Evolutionary conservation across 441 rosid genomes (phyloP), one percentile per base, ranked within the genome.

Genomic region (Brassica hybrid): DNA sequence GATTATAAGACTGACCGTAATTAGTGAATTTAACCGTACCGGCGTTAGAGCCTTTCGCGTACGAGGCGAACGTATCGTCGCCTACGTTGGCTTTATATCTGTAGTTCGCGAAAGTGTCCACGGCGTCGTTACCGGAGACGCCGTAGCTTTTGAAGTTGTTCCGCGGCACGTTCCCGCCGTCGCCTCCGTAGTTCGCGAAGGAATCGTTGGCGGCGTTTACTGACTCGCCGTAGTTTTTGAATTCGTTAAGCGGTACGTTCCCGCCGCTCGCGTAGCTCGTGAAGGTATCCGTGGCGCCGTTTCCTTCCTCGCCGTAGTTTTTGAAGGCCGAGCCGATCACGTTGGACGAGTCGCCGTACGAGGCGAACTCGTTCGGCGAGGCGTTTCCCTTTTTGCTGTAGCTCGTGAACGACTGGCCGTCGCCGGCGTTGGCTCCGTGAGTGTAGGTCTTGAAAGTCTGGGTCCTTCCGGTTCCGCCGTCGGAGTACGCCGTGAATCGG

Each of bases 71-170:
- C 1, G 88, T 81, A 77, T 92, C 97, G 57, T 90, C 96, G 0
- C 99, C 99, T 32, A 91, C 95, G 78, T 96, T 96, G n/a, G 98
- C 79, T 52, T 82, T 74, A 27, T 94, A 92, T 59, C 99, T 84
- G 88, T 94, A 96, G 25, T 76, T 86, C 7, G 82, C 14, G 83
- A 96, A 96, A 0, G 72, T 83, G 0, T 90, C 87, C 0, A 67
- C 76, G 17, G 84, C 89, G 5, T 81, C 85, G 80, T 86, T 91
- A 1, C 32, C 32, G 30, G 83, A 81, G 14, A 70, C 77, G 16
- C 94, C 97, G 62, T 96, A 94, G 77, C 60, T 87, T 67, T 73
- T 87, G 89, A 94, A 96, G 7, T 41, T 83, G 36, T 96, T 96
- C 73, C 79, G 71, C 4, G 99, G 98, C 0, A 71, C 84, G 72